Evolutionary conservation across 2,329 filamentous ascomycete species (phyloP).

Genomic region (Scedosporium minutisporum): DNA sequence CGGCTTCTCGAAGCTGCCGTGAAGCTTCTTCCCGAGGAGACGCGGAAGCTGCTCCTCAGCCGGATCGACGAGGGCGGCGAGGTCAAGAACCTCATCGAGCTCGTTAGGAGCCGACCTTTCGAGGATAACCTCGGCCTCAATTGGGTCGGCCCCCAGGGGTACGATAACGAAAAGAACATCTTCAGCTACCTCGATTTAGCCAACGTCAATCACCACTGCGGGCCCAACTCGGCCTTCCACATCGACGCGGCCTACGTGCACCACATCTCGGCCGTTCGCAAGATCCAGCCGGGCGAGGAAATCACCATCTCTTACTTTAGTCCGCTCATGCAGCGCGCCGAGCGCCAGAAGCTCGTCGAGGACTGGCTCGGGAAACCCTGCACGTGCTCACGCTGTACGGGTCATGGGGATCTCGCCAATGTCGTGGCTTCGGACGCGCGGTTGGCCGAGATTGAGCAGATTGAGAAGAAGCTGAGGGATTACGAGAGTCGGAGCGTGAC

Average conservation of each 20-base stretch:
- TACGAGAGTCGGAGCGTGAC: conserved; percentile 1
- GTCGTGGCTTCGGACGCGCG: conserved; percentile 25
- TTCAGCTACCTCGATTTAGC: conserved; percentile 1
- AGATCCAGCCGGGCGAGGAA: conserved; percentile 31
- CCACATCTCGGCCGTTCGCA: conserved; percentile 26
- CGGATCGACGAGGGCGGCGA: background rate
- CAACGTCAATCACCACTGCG: conserved; percentile 26
- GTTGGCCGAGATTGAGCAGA: conserved; percentile 24
- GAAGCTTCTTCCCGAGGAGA: conserved; percentile 2
- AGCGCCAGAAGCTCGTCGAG: conserved; percentile 19
- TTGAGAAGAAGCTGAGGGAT: conserved; percentile 8
- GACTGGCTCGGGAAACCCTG: conserved; percentile 30
- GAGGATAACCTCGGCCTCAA: conserved; percentile 1
- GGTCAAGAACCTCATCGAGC: conserved; percentile 3
- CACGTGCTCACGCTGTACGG: conserved; percentile 27
- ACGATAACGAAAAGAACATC: conserved; percentile 4
- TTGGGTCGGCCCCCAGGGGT: conserved; percentile 1
- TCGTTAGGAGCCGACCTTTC: conserved; percentile 1
- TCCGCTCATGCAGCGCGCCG: conserved; percentile 14
- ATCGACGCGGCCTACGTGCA: conserved; percentile 30
- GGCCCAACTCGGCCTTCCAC: conserved; percentile 33
- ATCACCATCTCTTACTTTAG: conserved; percentile 33
- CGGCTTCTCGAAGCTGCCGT: conserved; percentile 2
- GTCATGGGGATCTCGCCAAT: conserved; percentile 12
- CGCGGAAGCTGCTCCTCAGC: conserved; percentile 1